A percentile compares a stretch with the other conserved stretches of the same genome.
Evolutionary conservation across 192 early-diverging fungal species (phyloP).

Genomic region (Rhizophagus clarus): DNA sequence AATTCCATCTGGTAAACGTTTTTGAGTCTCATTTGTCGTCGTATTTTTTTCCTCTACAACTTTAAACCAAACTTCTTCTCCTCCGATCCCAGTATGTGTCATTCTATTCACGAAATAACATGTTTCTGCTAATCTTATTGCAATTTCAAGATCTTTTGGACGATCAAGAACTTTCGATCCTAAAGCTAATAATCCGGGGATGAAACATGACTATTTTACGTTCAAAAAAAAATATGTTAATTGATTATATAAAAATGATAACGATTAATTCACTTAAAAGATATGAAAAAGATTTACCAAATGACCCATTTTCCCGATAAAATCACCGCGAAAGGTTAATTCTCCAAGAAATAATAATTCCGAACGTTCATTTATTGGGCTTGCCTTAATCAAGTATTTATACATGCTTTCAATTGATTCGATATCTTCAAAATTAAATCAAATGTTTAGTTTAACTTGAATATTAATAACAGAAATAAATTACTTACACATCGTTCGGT

Average conservation of each 20-base stretch:
- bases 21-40: constrained; percentile 11
- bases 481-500: constrained; percentile 15
- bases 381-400: constrained; percentile 35
- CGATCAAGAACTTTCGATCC: constrained; percentile 47
- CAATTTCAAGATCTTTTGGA: constrained; percentile 37
- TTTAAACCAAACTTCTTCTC: constrained; percentile 43
- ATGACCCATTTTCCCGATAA: constrained; percentile 38
- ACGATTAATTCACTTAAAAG: not conserved
- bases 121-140: constrained; percentile 43
- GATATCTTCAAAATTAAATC: constrained; percentile 32
- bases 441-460: not conserved
- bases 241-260: constrained; percentile 7
- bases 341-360: constrained; percentile 36
- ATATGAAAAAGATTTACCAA: constrained; percentile 27
- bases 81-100: constrained; percentile 53
- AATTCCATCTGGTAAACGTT: constrained; percentile 26
- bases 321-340: not conserved
- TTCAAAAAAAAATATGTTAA: not conserved
- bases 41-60: not conserved
- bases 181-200: constrained; percentile 51
- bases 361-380: constrained; percentile 22
- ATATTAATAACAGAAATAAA: too few species aligned
- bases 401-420: constrained; percentile 34
- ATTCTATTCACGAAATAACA: constrained; percentile 50
- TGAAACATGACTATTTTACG: constrained; percentile 55